Evolutionary conservation across 306 rosid species (phyloP).

Genomic region (Casuarina glauca): DNA sequence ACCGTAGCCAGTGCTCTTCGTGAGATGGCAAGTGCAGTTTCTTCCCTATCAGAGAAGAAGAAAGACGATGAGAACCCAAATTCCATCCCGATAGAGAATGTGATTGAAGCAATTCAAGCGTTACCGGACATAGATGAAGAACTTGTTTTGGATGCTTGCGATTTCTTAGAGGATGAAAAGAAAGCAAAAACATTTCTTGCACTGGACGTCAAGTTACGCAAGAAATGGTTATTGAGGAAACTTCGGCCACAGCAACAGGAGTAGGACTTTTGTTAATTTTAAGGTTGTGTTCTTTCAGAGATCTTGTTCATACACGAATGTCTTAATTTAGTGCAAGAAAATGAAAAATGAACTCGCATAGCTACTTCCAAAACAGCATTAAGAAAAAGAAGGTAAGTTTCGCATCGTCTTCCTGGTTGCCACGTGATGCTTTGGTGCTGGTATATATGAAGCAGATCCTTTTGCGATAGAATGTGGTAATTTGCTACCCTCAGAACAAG

Average conservation of each 20-base stretch:
- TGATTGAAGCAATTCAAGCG: conserved; percentile 70
- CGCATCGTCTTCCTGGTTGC: too few relatives aligned
- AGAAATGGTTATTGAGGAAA: conserved; percentile 73
- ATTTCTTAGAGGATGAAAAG: conserved; percentile 70
- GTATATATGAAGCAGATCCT: too few relatives aligned
- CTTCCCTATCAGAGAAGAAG: conserved; percentile 48
- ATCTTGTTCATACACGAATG: background rate
- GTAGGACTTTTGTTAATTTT: background rate
- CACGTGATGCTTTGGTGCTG: too few relatives aligned
- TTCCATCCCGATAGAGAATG: conserved; percentile 53
- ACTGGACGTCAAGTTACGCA: conserved; percentile 56
- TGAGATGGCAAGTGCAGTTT: conserved; percentile 63
- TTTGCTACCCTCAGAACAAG: too few relatives aligned
- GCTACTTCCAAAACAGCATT: too few relatives aligned
- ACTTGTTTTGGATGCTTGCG: conserved; percentile 76
- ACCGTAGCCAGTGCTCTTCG: conserved; percentile 59
- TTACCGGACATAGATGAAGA: conserved; percentile 82
- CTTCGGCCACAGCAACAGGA: conserved; percentile 43
- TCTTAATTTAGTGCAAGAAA: too few relatives aligned
- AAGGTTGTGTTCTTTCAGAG: background rate
- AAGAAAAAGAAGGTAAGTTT: too few relatives aligned
- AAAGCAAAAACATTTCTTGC: conserved; percentile 78
- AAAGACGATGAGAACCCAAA: conserved; percentile 37
- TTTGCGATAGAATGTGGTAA: too few relatives aligned
- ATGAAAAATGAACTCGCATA: too few relatives aligned